Percentiles rank a stretch among this genome's conserved stretches.
Evolutionary conservation across 108 stramenopile species (phyloP).

Genomic region (Cyclotella choctawhatcheeana): DNA sequence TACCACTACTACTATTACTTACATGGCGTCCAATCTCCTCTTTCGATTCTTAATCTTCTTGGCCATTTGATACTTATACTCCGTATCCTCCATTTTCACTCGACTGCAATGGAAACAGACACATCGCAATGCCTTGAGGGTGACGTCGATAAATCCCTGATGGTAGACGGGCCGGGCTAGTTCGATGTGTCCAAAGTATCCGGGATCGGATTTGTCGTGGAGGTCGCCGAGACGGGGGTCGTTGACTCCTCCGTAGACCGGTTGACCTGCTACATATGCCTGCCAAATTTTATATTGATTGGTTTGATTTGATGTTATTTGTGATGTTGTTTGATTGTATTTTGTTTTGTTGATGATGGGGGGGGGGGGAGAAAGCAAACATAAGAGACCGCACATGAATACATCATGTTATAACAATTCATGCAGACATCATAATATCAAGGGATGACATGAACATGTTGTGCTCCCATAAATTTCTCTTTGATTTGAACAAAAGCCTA

Average conservation of each 20-base stretch:
- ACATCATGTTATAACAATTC: too few species aligned
- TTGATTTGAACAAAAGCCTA: too few species aligned
- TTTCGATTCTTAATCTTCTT: slow-evolving; percentile 64
- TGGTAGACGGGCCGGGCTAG: slow-evolving; percentile 97
- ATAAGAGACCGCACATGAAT: too few species aligned
- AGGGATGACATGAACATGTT: too few species aligned
- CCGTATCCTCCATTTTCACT: slow-evolving; percentile 79
- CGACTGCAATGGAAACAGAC: slow-evolving; percentile 95
- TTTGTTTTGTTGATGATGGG: neutral
- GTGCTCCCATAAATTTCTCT: too few species aligned
- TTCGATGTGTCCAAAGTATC: slow-evolving; percentile 99
- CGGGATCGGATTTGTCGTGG: slow-evolving; percentile 93
- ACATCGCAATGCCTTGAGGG: slow-evolving; percentile 91
- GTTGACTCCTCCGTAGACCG: slow-evolving; percentile 96
- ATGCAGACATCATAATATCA: too few species aligned
- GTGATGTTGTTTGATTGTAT: slow-evolving; percentile 2
- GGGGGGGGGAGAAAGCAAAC: neutral
- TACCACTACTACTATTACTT: neutral
- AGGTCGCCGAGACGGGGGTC: slow-evolving; percentile 96
- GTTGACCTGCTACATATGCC: slow-evolving; percentile 91
- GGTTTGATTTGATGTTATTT: slow-evolving; percentile 17
- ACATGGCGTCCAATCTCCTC: slow-evolving; percentile 80
- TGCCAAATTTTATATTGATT: too few species aligned
- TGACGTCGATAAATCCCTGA: slow-evolving; percentile 92
- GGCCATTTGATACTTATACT: slow-evolving; percentile 82